A percentile compares a stretch with the other conserved stretches of the same genome.
phyloP scores from a whole-genome alignment of 768 basidiomycete genomes.

The Suillus sp. region DNA sequence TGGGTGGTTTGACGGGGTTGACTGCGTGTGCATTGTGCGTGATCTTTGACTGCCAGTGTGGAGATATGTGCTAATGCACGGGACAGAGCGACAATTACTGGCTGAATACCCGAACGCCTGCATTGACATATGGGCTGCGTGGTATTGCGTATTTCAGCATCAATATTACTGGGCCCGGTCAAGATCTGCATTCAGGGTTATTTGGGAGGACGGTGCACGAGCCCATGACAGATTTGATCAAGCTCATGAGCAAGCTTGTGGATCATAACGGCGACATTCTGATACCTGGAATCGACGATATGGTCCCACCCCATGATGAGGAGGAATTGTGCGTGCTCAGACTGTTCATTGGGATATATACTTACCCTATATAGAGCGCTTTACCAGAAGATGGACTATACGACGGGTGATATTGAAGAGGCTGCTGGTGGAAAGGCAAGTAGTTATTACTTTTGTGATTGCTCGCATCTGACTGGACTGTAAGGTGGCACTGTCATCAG shows the following conservation, averaged over 20 bases:
- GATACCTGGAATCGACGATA: constrained; percentile 85
- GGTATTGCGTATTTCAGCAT: constrained; percentile 87
- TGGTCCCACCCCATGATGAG: constrained; percentile 72
- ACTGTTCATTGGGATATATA: constrained; percentile 7
- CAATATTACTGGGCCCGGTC: constrained; percentile 77
- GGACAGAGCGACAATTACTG: constrained; percentile 90
- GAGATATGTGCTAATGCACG: not conserved
- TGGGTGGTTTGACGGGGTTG: constrained; percentile 84
- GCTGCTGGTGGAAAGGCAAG: constrained; percentile 64
- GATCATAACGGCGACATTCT: constrained; percentile 78
- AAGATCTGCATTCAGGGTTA: constrained; percentile 89
- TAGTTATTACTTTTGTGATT: not conserved
- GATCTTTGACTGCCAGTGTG: not conserved
- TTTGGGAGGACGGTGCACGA: constrained; percentile 83
- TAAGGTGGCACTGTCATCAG: constrained; percentile 66
- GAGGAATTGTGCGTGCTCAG: constrained; percentile 60
- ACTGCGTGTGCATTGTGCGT: constrained; percentile 90
- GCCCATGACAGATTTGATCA: constrained; percentile 93
- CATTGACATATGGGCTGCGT: constrained; percentile 75
- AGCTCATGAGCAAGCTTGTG: constrained; percentile 84
- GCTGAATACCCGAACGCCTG: constrained; percentile 40
- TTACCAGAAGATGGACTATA: constrained; percentile 77
- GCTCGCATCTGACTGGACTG: not conserved
- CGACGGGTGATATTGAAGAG: constrained; percentile 69
- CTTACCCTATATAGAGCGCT: constrained; percentile 46